phyloP scores from a whole-genome alignment of 2,329 filamentous ascomycete genomes.

The Didymellaceae sp. region DNA sequence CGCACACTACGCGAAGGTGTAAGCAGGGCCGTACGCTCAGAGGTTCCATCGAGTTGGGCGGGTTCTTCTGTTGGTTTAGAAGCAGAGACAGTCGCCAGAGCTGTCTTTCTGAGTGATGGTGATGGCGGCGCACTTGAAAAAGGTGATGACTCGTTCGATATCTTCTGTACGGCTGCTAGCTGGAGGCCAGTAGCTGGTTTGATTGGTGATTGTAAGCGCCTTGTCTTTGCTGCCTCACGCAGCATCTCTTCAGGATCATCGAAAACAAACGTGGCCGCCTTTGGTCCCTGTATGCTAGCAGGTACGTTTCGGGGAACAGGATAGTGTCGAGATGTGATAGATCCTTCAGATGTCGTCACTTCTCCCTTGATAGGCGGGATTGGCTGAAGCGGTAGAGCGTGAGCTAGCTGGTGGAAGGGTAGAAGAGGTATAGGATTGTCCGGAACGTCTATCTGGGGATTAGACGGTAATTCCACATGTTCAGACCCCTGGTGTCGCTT shows the following conservation, averaged over 20 bases:
- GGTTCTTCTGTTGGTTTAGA: neutral
- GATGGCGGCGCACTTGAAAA: constrained; percentile 25
- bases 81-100: neutral
- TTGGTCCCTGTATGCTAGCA: constrained; percentile 27
- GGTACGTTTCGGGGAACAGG: constrained; percentile 6
- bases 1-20: neutral
- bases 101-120: constrained; percentile 10
- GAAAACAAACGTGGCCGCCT: constrained; percentile 24
- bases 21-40: neutral
- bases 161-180: no score
- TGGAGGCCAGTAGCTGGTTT: no score
- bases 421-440: constrained; percentile 1
- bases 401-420: neutral
- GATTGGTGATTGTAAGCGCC: constrained; percentile 12
- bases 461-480: neutral
- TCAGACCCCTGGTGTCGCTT: constrained; percentile 4
- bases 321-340: constrained; percentile 1
- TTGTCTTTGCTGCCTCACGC: constrained; percentile 19
- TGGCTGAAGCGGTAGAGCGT: neutral
- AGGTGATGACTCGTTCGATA: neutral
- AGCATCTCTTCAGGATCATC: constrained; percentile 33
- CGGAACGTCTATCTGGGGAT: constrained; percentile 4
- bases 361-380: neutral
- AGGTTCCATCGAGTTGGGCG: constrained; percentile 17
- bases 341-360: no score